Base-by-base conservation (phyloP, 495 filamentous ascomycete species). In the Chaetomidium leptoderma region DNA sequence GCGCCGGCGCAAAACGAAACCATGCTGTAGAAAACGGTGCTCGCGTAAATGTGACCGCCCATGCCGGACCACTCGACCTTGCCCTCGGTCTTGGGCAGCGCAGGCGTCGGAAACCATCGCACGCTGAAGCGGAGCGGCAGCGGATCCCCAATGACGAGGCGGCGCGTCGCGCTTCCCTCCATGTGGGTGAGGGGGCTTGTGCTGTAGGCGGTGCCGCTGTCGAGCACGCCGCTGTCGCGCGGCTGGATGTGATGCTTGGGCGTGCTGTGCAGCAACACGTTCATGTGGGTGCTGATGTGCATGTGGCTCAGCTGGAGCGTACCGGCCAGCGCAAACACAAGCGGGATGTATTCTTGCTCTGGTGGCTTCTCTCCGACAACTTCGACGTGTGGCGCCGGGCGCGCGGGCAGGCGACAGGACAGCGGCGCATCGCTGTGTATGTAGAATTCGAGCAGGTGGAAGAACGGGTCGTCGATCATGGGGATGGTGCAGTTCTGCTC, bases 371-470 rank as follows among this genome's bases (percentile, higher is more conserved):
- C 73, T 58, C 77, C 77, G 13, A 78, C 66, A 14, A 68, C 64
- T 59, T 77, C 65, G 66, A 75, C 49, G 60, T 76, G 73, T 8
- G 74, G 66, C 8, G 86, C 74, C 0, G 92, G 92, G 6, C 83
- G 84, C 10, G 90, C 85, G 39, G 92, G 92, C 2, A 97, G 82
- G 57, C 93, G 92, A 74, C 93, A 98, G 46, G 90, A 86, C 44
- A 98, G 81, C 29, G 93, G 93, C 11, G 89, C 90, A 71, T 98
- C 93, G 76, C 87, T 90, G 78, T 97, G 93, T 65, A 97, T 86
- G 82, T 97, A 97, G 81, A 96, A 97, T 75, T 98, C 93, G 71
- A 97, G 84, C 42, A 97, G 86, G 74, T 98, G 93, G 81, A 93
- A 98, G 78, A 96, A 86, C 19, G 86, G 82, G 73, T 98, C 93